These are phyloP conservation scores for Beauveria brongniartii DNA, from an alignment of 2,329 filamentous ascomycete genomes.

Conservation along the genomic window DNA sequence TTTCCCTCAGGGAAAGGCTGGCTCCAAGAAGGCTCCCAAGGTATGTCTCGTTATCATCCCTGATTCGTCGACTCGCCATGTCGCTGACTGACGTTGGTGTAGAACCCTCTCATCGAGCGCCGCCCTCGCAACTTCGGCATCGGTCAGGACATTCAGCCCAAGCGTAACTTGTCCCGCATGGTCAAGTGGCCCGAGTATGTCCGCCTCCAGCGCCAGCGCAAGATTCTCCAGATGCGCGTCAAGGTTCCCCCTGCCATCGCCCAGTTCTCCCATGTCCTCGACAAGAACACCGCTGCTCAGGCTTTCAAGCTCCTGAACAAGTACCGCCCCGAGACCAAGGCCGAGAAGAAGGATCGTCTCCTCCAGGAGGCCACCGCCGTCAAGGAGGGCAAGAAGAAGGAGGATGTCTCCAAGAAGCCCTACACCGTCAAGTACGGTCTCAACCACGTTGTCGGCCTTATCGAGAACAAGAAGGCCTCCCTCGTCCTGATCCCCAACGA, in stretches of 20 bases:
- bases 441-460: conserved; percentile 95
- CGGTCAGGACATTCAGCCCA: conserved; percentile 96
- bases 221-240: conserved; percentile 96
- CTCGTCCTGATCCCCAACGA: conserved; percentile 99
- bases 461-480: conserved; percentile 99
- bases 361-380: conserved; percentile 97
- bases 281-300: conserved; percentile 94
- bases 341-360: conserved; percentile 99
- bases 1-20: conserved; percentile 90
- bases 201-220: conserved; percentile 85
- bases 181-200: conserved; percentile 99
- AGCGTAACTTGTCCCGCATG: conserved; percentile 93
- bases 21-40: conserved; percentile 91
- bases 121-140: conserved; percentile 96
- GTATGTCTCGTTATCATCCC: conserved; percentile 46
- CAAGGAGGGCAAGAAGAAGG: conserved; percentile 99
- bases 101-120: conserved; percentile 99
- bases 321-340: conserved; percentile 98
- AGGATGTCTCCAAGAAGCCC: conserved; percentile 99
- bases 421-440: conserved; percentile 99
- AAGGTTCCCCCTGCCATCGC: conserved; percentile 97
- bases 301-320: conserved; percentile 99
- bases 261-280: conserved; percentile 95
- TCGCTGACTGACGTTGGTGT: conserved; percentile 1
- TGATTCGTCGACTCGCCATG: background rate